Evolutionary conservation across 352 stramenopile genomes (phyloP), one percentile per base, ranked within the genome.

Genomic region (Globisporangium spiculum): DNA sequence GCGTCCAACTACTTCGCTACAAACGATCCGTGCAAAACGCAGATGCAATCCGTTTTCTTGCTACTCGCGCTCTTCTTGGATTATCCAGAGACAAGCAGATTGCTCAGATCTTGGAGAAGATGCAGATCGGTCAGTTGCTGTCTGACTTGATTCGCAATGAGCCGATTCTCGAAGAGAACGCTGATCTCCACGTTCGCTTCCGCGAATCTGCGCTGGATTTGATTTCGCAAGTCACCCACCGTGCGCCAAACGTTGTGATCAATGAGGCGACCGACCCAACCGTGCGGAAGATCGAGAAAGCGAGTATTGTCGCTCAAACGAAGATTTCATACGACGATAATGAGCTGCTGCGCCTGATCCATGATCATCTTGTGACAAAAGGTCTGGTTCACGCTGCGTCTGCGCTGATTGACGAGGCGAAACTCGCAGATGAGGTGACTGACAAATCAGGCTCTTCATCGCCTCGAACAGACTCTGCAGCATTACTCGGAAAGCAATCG

Each of bases 51-150:
- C 88, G 90, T 12, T 60, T 97, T 24, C 66, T 96, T 18, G 83
- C 90, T 1, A 94, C 89, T 18, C 84, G 88, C n/a, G 87, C 85
- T 7, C 71, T 97, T 14, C 66, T 96, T 16, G 90, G 90, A 0
- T 69, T 97, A 10, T 86, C 90, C n/a, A 81, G 90, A 34, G 90
- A 97, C 64, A 79, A 86, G 2, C 89, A 96, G 34, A 95, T 97
- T 63, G 87, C 88, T 0, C 90, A 97, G 68, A 95, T 97, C 65
- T 68, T 97, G 4, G 88, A 97, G 68, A 94, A 96, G 55, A 97
- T 97, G 90, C 88, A 95, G 60, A 75, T 96, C 3, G 85, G 86
- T 2, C 88, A 95, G 62, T 48, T 96, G 20, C 73, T 97, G 8
- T 96, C 89, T 0, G 90, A 97, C 61, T 81, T 96, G 68, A 94